These are phyloP conservation scores for Pyrus hybrid DNA, from an alignment of 331 rosid species.

Conservation along the genomic window DNA sequence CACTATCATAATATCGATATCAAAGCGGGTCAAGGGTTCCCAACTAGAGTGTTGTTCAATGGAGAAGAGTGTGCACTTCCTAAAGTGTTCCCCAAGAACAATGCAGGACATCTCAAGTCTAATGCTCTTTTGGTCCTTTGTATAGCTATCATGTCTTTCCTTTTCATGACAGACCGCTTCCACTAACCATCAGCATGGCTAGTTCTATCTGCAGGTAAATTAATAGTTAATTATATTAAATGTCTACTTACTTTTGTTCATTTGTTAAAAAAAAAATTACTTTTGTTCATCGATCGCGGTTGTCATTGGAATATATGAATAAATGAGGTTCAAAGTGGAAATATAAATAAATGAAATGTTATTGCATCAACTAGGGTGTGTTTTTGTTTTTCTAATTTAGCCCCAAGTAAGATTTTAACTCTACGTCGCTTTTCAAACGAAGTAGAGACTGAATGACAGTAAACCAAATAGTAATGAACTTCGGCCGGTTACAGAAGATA, in stretches of 20 bases:
- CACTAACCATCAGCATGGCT: neutral
- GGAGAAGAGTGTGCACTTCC: conserved; percentile 89
- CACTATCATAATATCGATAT: conserved; percentile 27
- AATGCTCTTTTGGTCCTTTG: conserved; percentile 16
- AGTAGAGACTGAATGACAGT: too few relatives aligned
- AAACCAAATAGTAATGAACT: too few relatives aligned
- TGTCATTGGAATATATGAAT: neutral
- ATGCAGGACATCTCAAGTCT: conserved; percentile 5
- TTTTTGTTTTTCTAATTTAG: too few relatives aligned
- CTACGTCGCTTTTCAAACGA: too few relatives aligned
- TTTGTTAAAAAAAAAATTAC: too few relatives aligned
- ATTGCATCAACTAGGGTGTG: neutral
- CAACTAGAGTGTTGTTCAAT: conserved; percentile 63
- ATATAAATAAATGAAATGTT: neutral
- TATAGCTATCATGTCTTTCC: conserved; percentile 21
- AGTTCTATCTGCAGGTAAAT: neutral
- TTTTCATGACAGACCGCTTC: conserved; percentile 25
- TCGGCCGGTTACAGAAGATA: neutral
- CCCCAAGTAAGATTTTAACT: too few relatives aligned
- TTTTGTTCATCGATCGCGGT: neutral
- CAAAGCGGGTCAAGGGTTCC: conserved; percentile 50
- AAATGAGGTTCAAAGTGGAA: neutral
- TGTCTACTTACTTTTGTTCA: too few relatives aligned
- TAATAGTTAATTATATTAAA: neutral
- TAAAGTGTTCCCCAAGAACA: conserved; percentile 22